A percentile compares a stretch with the other conserved stretches of the same genome.
Conservation (phyloP, 2,329 filamentous ascomycete species). For the Pseudopithomyces maydicus region DNA sequence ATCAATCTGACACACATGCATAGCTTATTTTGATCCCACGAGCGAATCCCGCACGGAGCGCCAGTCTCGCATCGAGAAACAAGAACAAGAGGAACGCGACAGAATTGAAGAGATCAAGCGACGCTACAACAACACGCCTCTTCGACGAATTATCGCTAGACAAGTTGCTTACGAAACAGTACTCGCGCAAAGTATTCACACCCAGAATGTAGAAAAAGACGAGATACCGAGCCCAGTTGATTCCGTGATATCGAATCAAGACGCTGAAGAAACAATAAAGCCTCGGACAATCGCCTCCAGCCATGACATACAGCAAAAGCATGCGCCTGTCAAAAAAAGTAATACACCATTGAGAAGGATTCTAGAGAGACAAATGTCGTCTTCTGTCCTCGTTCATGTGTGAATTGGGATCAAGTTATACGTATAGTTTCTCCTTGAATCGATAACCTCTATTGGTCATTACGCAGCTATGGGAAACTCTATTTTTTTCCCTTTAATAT, state of each 20-base stretch:
- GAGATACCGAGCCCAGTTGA: not conserved
- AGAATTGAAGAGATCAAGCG: slow-evolving; percentile 8
- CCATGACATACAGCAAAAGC: not conserved
- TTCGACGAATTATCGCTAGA: slow-evolving; percentile 13
- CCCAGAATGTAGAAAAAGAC: not conserved
- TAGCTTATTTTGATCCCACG: slow-evolving; percentile 14
- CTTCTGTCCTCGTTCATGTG: too few species aligned
- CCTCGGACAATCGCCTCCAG: not conserved
- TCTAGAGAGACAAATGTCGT: slow-evolving; percentile 6
- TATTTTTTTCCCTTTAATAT: too few species aligned
- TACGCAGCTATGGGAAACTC: too few species aligned
- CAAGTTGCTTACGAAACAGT: not conserved
- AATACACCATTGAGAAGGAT: slow-evolving; percentile 10
- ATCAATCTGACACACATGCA: not conserved
- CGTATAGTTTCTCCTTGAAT: too few species aligned
- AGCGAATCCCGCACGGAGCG: slow-evolving; percentile 14
- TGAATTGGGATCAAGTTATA: too few species aligned
- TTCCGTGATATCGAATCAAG: slow-evolving; percentile 1
- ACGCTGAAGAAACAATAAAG: not conserved
- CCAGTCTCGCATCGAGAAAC: not conserved
- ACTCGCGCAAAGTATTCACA: not conserved
- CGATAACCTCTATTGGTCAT: too few species aligned
- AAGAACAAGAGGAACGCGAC: slow-evolving; percentile 6
- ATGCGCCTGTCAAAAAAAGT: not conserved
- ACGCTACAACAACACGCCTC: slow-evolving; percentile 18